Conservation (phyloP, 768 basidiomycete species). For the Agrocybe pediades region DNA sequence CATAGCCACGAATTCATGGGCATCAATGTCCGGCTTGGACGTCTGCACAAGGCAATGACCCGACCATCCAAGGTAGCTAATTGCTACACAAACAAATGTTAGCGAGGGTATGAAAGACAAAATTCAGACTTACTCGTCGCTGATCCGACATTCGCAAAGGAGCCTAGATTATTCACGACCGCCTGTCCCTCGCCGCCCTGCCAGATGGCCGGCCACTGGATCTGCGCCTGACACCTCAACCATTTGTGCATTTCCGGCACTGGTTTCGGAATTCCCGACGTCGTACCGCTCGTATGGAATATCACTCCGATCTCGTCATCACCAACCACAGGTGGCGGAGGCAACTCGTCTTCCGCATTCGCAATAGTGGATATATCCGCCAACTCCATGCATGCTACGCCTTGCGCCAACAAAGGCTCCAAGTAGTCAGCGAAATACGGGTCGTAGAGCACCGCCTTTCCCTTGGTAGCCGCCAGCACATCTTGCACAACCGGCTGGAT, state of each 20-base stretch:
- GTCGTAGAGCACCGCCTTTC: slow-evolving; percentile 60
- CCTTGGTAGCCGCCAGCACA: slow-evolving; percentile 53
- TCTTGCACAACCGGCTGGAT: slow-evolving; percentile 57
- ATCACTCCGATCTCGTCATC: slow-evolving; percentile 44
- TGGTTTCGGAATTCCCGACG: slow-evolving; percentile 66
- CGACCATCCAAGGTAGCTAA: slow-evolving; percentile 17
- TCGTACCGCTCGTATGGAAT: slow-evolving; percentile 71
- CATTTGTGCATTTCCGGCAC: slow-evolving; percentile 59
- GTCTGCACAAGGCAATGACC: slow-evolving; percentile 23
- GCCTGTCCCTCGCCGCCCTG: slow-evolving; percentile 7
- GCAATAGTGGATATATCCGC: slow-evolving; percentile 1
- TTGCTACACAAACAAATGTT: slow-evolving; percentile 1
- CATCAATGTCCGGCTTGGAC: slow-evolving; percentile 20
- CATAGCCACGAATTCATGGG: slow-evolving; percentile 20
- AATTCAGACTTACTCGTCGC: slow-evolving; percentile 8
- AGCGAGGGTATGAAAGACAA: background rate
- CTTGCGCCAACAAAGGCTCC: slow-evolving; percentile 21
- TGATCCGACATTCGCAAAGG: slow-evolving; percentile 16
- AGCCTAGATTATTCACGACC: slow-evolving; percentile 14
- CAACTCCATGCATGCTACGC: background rate
- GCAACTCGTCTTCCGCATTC: slow-evolving; percentile 27
- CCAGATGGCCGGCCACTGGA: slow-evolving; percentile 49
- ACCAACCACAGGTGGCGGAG: slow-evolving; percentile 32
- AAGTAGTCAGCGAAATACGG: slow-evolving; percentile 36
- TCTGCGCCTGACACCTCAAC: slow-evolving; percentile 47